Evolutionary conservation across 2,329 filamentous ascomycete species (phyloP), one percentile per base, ranked within the genome.

Genomic region (Curvularia spicifera): DNA sequence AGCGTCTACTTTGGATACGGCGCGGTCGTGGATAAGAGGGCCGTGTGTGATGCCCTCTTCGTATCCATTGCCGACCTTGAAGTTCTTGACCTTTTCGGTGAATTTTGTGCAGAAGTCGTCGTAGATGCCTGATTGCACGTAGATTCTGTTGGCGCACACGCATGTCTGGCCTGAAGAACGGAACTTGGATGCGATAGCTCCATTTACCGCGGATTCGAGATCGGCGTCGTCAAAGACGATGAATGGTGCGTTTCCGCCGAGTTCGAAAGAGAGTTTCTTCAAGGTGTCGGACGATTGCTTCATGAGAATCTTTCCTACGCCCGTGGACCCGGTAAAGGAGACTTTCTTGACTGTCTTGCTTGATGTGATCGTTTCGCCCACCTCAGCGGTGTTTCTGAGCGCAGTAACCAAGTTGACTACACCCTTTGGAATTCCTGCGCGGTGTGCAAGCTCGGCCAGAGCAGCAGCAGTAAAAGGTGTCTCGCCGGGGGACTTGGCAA

Each of bases 151-250:
- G 26, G 82, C 82, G 64, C 82, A 83, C 5, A 98, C 93, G 77
- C 95, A 99, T 0, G 95, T 98, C 82, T 99, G 95, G 35, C 95
- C 95, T 0, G 91, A 96, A 37, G 89, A 92, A 53, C 95, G 90
- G 86, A 98, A 98, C 78, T 98, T 99, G 71, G 87, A 93, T 24
- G 88, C 81, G 53, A 98, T 85, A 47, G 93, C 93, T 26, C 93
- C 94, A 0, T 87, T 81, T 0, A 98, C 92, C 2, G 95, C 95
- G 4, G 82, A 80, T 58, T 97, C 93, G 20, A 98, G 80, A 73
- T 98, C 91, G 20, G 94, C 91, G 71, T 98, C 94, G 71, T 98
- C 93, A 72, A 98, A 98, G 33, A 98, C 92, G 66, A 98, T 97
- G 75, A 97, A 96, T 1, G 94, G 94, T 0, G 94, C 91, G 76